phyloP scores from a whole-genome alignment of 2,329 filamentous ascomycete species.

The Podosphaera leucotricha region DNA sequence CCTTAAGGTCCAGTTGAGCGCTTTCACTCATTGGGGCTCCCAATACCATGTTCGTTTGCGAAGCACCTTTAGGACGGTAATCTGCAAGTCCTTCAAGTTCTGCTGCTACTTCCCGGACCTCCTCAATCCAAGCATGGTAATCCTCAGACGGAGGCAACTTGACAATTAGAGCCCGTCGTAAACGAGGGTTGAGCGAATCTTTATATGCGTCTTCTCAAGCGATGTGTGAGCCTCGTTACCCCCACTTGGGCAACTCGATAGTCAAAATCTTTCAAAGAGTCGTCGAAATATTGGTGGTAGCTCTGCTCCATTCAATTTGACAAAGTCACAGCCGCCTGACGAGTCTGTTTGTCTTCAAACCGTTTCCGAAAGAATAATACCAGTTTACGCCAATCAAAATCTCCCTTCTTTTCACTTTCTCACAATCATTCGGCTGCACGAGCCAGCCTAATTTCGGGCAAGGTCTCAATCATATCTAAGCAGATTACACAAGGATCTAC shows the following conservation, averaged over 20 bases:
- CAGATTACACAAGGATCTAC: neutral
- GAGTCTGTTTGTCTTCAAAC: neutral
- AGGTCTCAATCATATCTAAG: neutral
- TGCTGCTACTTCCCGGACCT: neutral
- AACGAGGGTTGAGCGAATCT: neutral
- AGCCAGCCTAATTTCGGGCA: neutral
- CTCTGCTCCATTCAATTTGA: neutral
- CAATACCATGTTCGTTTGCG: neutral
- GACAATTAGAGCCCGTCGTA: neutral
- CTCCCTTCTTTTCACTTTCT: neutral
- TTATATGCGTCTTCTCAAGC: neutral
- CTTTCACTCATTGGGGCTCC: neutral
- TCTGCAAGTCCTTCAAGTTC: neutral
- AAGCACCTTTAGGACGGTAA: neutral
- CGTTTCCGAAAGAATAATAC: neutral
- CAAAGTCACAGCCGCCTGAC: neutral
- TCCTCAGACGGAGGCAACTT: neutral
- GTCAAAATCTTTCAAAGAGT: conserved; percentile 1
- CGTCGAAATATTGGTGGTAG: neutral
- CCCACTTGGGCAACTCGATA: neutral
- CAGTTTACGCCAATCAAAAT: neutral
- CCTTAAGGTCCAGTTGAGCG: neutral
- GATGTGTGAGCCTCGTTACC: neutral
- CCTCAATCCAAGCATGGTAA: neutral
- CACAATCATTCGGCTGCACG: neutral